phyloP scores from a whole-genome alignment of 177 flowering plant species.

The Telopea speciosissima region DNA sequence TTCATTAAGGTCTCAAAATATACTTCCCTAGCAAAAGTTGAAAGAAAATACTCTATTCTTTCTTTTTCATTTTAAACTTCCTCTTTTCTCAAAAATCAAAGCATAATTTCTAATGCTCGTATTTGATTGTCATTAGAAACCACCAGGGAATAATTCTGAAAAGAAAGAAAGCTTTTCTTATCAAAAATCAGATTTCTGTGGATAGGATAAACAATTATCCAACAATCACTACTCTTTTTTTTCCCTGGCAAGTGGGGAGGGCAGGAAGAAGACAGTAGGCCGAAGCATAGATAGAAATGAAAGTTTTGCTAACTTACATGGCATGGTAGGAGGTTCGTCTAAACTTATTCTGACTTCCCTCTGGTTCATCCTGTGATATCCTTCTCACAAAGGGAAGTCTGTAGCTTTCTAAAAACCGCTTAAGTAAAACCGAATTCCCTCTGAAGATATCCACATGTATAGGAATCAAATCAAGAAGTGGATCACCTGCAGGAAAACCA shows the following conservation, averaged over 20 bases:
- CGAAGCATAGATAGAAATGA: background rate
- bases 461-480: slow-evolving; percentile 74
- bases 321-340: slow-evolving; percentile 65
- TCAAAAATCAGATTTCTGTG: no score
- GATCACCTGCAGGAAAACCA: slow-evolving; percentile 58
- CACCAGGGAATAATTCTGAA: no score
- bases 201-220: background rate
- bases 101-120: no score
- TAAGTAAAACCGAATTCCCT: slow-evolving; percentile 61
- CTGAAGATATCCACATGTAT: slow-evolving; percentile 76
- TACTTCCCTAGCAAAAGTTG: no score
- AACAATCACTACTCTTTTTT: background rate
- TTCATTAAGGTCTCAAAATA: no score
- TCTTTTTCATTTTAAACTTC: no score
- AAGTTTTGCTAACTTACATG: slow-evolving; percentile 54
- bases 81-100: no score
- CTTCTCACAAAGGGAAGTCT: slow-evolving; percentile 50
- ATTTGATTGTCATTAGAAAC: no score
- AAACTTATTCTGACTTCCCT: slow-evolving; percentile 27
- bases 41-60: no score
- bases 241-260: no score
- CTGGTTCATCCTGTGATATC: slow-evolving; percentile 13
- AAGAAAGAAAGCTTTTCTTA: no score
- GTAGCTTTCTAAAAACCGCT: slow-evolving; percentile 61
- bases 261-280: background rate